A percentile compares a stretch with the other conserved stretches of the same genome.
Evolutionary conservation across 2,329 filamentous ascomycete genomes (phyloP).

Genomic region (Venturia nashicola): DNA sequence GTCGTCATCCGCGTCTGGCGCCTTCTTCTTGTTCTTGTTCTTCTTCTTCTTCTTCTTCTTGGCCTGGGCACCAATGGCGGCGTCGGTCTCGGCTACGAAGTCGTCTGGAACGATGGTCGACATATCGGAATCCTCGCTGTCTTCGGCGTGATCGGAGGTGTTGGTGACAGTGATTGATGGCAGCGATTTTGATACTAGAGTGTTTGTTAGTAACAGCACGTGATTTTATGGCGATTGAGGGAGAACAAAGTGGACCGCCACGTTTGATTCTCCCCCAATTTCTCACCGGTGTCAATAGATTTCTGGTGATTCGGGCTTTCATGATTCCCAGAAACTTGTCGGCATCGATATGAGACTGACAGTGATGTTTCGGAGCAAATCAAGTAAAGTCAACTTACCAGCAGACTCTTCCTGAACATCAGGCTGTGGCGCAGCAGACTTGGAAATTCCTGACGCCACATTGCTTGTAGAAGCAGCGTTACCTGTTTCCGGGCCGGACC

Average conservation of each 20-base stretch:
- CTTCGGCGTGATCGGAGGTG: background rate
- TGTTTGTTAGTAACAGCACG: background rate
- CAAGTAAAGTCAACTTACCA: background rate
- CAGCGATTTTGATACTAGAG: background rate
- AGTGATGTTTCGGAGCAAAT: background rate
- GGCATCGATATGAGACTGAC: background rate
- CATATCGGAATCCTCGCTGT: background rate
- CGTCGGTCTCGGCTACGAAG: background rate
- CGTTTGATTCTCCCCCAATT: background rate
- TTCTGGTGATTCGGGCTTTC: background rate
- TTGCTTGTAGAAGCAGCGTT: background rate
- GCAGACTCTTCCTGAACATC: background rate
- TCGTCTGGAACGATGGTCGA: background rate
- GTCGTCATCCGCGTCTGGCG: background rate
- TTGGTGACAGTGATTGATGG: background rate
- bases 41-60: background rate
- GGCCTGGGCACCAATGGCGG: background rate
- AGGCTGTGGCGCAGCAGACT: background rate
- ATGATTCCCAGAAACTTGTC: background rate
- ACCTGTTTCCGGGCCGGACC: background rate
- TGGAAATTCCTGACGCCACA: background rate
- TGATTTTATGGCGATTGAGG: background rate
- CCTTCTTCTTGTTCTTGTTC: background rate
- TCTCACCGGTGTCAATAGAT: background rate
- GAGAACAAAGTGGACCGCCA: background rate